These are phyloP conservation scores for Rhizophora apiculata DNA, from an alignment of 345 rosid genomes.

Conservation along the genomic window DNA sequence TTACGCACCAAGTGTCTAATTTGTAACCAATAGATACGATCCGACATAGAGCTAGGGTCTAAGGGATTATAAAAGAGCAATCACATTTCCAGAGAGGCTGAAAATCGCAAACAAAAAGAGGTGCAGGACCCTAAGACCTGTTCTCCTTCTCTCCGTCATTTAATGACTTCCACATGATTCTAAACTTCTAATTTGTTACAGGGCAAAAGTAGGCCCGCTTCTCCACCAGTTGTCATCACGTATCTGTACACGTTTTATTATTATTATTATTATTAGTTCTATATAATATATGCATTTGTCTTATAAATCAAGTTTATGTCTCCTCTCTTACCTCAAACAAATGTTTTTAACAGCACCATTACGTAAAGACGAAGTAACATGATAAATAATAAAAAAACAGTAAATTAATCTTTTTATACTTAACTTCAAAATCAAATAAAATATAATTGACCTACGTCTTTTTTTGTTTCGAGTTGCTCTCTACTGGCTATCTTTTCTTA, in stretches of 20 bases:
- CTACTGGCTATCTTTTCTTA: too few species aligned
- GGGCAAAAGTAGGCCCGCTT: constrained; percentile 33
- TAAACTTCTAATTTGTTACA: constrained; percentile 50
- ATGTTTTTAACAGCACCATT: too few species aligned
- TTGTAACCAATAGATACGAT: constrained; percentile 39
- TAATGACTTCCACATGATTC: constrained; percentile 65
- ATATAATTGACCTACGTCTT: too few species aligned
- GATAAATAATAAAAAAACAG: too few species aligned
- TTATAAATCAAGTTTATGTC: constrained; percentile 15
- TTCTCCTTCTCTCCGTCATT: constrained; percentile 43
- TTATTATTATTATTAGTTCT: not conserved
- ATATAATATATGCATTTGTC: constrained; percentile 8
- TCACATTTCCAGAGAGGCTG: constrained; percentile 35
- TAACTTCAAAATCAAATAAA: not conserved
- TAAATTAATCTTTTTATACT: not conserved
- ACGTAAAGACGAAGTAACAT: too few species aligned
- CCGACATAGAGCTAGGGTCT: constrained; percentile 47
- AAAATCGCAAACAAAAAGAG: constrained; percentile 26
- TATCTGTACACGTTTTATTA: not conserved
- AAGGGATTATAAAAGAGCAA: constrained; percentile 27
- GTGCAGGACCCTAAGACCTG: constrained; percentile 39
- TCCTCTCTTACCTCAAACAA: constrained; percentile 5
- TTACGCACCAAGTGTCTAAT: constrained; percentile 18
- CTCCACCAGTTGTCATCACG: constrained; percentile 38
- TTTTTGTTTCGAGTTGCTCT: too few species aligned